Evolutionary conservation across 495 filamentous ascomycete species (phyloP).

Genomic region (Arthonia radiata): DNA sequence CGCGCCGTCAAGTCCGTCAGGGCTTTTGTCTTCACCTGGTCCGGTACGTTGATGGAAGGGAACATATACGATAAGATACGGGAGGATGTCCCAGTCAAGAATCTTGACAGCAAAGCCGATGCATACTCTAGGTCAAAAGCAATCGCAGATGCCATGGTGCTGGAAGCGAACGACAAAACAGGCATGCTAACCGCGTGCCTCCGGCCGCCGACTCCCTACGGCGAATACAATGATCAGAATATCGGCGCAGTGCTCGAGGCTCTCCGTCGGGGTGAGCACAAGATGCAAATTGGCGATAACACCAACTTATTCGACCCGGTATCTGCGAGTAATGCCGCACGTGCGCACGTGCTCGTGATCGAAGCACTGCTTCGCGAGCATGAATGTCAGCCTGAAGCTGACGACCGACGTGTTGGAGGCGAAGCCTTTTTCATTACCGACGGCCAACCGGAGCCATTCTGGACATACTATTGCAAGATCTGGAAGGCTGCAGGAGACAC

Average conservation of each 20-base stretch:
- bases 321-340: constrained; percentile 2
- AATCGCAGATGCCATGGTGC: constrained; percentile 9
- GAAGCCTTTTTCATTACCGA: too few species aligned
- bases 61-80: constrained; percentile 4
- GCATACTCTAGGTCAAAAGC: constrained; percentile 11
- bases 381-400: too few species aligned
- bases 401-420: too few species aligned
- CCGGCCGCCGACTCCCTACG: constrained; percentile 9
- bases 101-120: too few species aligned
- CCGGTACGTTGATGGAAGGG: constrained; percentile 8
- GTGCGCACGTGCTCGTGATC: constrained; percentile 4
- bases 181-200: constrained; percentile 7
- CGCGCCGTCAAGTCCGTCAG: constrained; percentile 2
- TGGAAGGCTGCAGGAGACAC: too few species aligned
- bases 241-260: constrained; percentile 4
- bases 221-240: constrained; percentile 8
- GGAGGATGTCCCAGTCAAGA: constrained; percentile 3
- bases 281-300: constrained; percentile 9
- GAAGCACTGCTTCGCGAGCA: constrained; percentile 1
- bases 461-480: too few species aligned
- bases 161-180: constrained; percentile 6
- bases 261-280: constrained; percentile 7
- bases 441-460: too few species aligned
- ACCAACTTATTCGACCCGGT: constrained; percentile 8
- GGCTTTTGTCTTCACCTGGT: constrained; percentile 11